A percentile compares a stretch with the other conserved stretches of the same genome.
Conservation (phyloP, 352 stramenopile genomes). For the Phytophthora foliorum region DNA sequence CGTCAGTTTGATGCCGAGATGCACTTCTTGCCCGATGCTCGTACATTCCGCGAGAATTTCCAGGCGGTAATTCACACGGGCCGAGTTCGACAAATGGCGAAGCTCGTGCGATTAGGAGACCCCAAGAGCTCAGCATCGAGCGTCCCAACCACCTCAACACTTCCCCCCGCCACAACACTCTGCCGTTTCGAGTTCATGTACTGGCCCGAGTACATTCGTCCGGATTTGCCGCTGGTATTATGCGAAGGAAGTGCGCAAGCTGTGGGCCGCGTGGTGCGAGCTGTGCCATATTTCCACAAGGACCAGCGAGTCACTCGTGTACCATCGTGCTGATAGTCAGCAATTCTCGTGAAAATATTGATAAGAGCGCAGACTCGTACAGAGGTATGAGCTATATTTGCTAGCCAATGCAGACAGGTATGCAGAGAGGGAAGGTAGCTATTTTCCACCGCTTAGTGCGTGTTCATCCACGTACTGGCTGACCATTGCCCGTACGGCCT, state of each 20-base stretch:
- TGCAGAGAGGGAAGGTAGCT: slow-evolving; percentile 16
- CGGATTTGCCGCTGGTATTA: slow-evolving; percentile 80
- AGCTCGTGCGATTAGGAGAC: slow-evolving; percentile 64
- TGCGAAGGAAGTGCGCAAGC: slow-evolving; percentile 73
- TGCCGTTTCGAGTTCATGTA: slow-evolving; percentile 91
- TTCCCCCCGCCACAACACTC: slow-evolving; percentile 49
- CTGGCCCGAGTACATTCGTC: slow-evolving; percentile 86
- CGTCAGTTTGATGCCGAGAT: slow-evolving; percentile 83
- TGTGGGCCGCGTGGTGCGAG: slow-evolving; percentile 72
- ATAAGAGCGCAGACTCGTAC: slow-evolving; percentile 1
- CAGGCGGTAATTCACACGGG: slow-evolving; percentile 87
- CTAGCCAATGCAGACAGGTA: slow-evolving; percentile 11
- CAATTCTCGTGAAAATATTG: neutral
- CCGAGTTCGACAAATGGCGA: slow-evolving; percentile 84
- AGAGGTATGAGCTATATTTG: slow-evolving; percentile 23
- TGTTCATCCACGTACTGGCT: slow-evolving; percentile 14
- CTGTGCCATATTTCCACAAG: slow-evolving; percentile 57
- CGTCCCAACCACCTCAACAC: slow-evolving; percentile 15
- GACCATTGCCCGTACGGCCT: slow-evolving; percentile 4
- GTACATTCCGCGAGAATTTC: slow-evolving; percentile 74
- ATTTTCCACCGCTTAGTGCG: slow-evolving; percentile 14
- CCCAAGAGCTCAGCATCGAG: slow-evolving; percentile 3
- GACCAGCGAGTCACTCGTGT: slow-evolving; percentile 55
- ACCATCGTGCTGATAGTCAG: slow-evolving; percentile 51
- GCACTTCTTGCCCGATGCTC: slow-evolving; percentile 69